Evolutionary conservation across 306 rosid species (phyloP).

Genomic region (Comarum palustre): DNA sequence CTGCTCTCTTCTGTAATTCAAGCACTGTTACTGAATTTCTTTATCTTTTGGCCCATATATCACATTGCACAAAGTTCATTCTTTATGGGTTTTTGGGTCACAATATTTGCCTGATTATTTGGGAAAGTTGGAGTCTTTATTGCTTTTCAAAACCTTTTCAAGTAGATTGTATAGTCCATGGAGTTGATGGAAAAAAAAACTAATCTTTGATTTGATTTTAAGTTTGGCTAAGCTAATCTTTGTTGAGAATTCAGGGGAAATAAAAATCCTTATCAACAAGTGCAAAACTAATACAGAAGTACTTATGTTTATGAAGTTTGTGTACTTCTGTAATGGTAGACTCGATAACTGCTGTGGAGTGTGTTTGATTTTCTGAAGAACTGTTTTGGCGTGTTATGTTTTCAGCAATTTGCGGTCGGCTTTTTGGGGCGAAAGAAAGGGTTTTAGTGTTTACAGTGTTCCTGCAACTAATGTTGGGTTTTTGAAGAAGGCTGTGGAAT

Average conservation of each 20-base stretch:
- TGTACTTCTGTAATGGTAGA: neutral
- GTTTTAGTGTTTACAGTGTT: constrained; percentile 33
- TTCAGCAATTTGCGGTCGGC: constrained; percentile 72
- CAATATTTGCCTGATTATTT: neutral
- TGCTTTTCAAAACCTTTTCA: neutral
- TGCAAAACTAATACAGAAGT: neutral
- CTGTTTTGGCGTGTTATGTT: constrained; percentile 27
- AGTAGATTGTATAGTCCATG: neutral
- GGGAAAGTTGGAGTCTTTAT: constrained; percentile 10
- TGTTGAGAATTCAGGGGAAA: neutral
- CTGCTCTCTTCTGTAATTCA: neutral
- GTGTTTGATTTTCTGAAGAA: constrained; percentile 18
- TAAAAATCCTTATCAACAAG: neutral
- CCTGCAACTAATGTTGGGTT: constrained; percentile 43
- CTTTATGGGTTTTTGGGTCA: neutral
- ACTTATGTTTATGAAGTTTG: neutral
- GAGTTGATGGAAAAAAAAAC: neutral
- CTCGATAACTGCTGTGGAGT: constrained; percentile 7
- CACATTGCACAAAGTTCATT: constrained; percentile 4
- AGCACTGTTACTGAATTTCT: neutral
- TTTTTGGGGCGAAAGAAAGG: constrained; percentile 63
- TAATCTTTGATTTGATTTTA: neutral
- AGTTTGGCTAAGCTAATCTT: neutral
- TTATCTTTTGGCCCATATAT: neutral
- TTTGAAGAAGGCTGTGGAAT: constrained; percentile 51